phyloP scores from a whole-genome alignment of 345 rosid species.

The Sapria himalayana region DNA sequence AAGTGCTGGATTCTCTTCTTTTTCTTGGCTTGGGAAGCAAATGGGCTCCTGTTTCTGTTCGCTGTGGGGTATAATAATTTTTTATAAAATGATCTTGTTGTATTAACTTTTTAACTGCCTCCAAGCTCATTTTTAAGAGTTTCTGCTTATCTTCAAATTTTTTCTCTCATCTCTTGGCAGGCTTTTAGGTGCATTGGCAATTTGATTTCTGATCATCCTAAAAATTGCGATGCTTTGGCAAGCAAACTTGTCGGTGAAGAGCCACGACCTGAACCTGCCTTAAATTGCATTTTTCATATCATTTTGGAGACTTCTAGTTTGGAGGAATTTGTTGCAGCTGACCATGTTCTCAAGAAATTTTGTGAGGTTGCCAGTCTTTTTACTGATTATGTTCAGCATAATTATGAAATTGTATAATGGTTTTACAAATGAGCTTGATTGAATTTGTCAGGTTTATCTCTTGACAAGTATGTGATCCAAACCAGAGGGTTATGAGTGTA shows the following conservation, averaged over 20 bases:
- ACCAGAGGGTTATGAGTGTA: too few species aligned
- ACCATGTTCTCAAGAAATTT: slow-evolving; percentile 62
- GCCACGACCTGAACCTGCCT: slow-evolving; percentile 73
- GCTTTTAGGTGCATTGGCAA: slow-evolving; percentile 74
- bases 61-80: slow-evolving; percentile 45
- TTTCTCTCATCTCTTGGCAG: slow-evolving; percentile 15
- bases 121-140: background rate
- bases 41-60: slow-evolving; percentile 85
- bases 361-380: slow-evolving; percentile 83
- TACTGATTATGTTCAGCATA: too few species aligned
- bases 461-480: too few species aligned
- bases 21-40: slow-evolving; percentile 87
- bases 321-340: slow-evolving; percentile 89
- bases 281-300: slow-evolving; percentile 82
- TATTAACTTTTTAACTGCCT: slow-evolving; percentile 2
- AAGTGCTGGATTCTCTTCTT: slow-evolving; percentile 59
- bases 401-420: too few species aligned
- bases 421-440: too few species aligned
- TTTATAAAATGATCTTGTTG: slow-evolving; percentile 1
- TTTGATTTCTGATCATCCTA: slow-evolving; percentile 52
- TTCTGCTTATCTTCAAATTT: too few species aligned
- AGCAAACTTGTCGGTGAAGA: slow-evolving; percentile 91
- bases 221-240: slow-evolving; percentile 57
- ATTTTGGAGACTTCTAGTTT: slow-evolving; percentile 64
- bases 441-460: too few species aligned